A percentile compares a stretch with the other conserved stretches of the same genome.
phyloP scores from a whole-genome alignment of 768 basidiomycete genomes.

The Dictyophora rubrovolvata region DNA sequence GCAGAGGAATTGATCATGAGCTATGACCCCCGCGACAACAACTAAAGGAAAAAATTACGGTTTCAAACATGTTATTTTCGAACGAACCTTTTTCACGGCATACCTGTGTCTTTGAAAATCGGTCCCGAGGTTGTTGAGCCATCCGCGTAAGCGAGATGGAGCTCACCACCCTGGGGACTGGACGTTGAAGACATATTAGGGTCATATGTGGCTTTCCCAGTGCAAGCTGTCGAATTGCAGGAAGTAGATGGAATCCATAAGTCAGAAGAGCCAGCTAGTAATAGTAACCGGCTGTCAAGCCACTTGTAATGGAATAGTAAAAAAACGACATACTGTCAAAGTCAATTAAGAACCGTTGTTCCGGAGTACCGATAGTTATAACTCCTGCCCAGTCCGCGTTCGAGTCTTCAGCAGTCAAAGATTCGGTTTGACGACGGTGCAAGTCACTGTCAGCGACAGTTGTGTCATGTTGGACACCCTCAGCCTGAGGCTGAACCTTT shows the following conservation, averaged over 20 bases:
- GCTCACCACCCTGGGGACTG: conserved; percentile 17
- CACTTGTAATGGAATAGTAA: neutral
- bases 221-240: conserved; percentile 17
- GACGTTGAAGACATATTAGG: conserved; percentile 23
- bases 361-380: conserved; percentile 28
- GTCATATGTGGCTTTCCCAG: conserved; percentile 19
- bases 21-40: neutral
- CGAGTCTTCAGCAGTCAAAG: conserved; percentile 17
- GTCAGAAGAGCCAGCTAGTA: conserved; percentile 24
- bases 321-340: conserved; percentile 24
- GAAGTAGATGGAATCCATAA: conserved; percentile 24
- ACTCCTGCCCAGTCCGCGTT: conserved; percentile 26
- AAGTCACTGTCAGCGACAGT: too few species aligned
- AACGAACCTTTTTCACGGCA: too few species aligned
- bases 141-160: conserved; percentile 33
- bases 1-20: conserved; percentile 18
- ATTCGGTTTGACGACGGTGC: conserved; percentile 23
- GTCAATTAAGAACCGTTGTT: conserved; percentile 26
- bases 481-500: conserved; percentile 12
- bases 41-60: neutral
- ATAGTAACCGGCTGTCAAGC: too few species aligned
- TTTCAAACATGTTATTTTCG: too few species aligned
- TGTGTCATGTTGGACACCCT: conserved; percentile 14
- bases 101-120: conserved; percentile 29
- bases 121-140: conserved; percentile 28